Evolutionary conservation across 305 asterid species (phyloP), one percentile per base, ranked within the genome.

Genomic region (Fraxinus xanthoxyloides): DNA sequence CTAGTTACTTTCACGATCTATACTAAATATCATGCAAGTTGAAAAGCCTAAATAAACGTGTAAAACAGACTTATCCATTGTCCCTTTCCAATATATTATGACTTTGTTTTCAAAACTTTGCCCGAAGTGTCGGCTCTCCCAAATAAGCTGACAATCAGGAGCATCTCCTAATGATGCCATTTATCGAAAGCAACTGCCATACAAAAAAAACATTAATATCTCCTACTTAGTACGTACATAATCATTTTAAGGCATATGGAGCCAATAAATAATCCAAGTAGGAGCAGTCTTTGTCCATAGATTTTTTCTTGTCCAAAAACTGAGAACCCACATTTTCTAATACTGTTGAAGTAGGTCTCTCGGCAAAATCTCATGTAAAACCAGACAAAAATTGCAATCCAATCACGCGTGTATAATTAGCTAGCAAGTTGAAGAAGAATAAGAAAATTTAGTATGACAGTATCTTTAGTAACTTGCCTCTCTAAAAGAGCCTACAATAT

Each of bases 221-320:
- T 46, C 19, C 56, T 46, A 46, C 56, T 46, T 46, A 13, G 54
- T 43, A 12, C n/a, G 1, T 12, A 43, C 6, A 17, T 54, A 54
- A 4, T 65, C 75, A 2, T 79, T 67, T 40, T 28, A 38, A 26
- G 63, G 67, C 15, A 65, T 36, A 67, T 79, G 40, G 31, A 78
- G 82, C 65, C 82, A 65, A 79, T 1, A 40, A 8, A 38, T 38
- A 17, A 69, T 69, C 72, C 77, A 8, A 70, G 9, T 79, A 26
- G 67, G 67, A 56, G 67, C 56, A 28, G 77, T 43, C 35, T 43
- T 10, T 43, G 35, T 46, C 54, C 34, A 54, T 43, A 70, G 72
- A 70, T 69, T 69, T 69, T 70, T 43, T 79, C 82, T n/a, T 79
- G 48, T 79, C 51, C 28, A 76, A 61, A 19, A 23, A 70, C 17